Conservation (phyloP, 176 grass and related monocot species). For the Microstegium vimineum region DNA sequence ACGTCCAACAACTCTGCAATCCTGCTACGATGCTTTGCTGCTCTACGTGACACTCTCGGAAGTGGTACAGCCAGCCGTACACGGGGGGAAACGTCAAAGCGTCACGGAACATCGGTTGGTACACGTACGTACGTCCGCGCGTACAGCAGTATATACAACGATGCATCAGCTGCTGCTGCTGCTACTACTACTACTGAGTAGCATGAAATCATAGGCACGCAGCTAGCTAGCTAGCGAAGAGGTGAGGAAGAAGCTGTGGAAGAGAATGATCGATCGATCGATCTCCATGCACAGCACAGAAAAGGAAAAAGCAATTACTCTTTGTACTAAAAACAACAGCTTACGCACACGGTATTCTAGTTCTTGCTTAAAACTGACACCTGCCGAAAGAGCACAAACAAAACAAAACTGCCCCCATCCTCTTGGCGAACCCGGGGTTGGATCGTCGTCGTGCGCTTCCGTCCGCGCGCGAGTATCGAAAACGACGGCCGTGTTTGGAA, state of each 20-base stretch:
- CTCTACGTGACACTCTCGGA: too few species aligned
- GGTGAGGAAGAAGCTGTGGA: neutral
- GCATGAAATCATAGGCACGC: neutral
- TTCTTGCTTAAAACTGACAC: neutral
- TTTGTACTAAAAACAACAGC: neutral
- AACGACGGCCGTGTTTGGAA: too few species aligned
- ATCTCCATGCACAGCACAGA: too few species aligned
- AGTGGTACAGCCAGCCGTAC: neutral
- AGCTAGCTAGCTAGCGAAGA: too few species aligned
- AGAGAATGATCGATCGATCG: too few species aligned
- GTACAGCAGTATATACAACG: neutral
- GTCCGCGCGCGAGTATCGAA: too few species aligned
- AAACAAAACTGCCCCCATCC: neutral
- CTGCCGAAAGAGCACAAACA: neutral
- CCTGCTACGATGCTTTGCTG: neutral
- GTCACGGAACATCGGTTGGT: neutral
- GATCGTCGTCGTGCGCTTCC: too few species aligned
- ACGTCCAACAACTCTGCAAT: neutral
- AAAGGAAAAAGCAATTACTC: neutral
- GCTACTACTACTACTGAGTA: neutral
- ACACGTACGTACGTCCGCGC: neutral
- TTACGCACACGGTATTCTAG: conserved; percentile 25
- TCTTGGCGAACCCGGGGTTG: too few species aligned
- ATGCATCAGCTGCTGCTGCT: neutral
- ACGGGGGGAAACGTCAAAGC: neutral